phyloP scores from a whole-genome alignment of 257 asterid species.

The Plectranthus barbatus region DNA sequence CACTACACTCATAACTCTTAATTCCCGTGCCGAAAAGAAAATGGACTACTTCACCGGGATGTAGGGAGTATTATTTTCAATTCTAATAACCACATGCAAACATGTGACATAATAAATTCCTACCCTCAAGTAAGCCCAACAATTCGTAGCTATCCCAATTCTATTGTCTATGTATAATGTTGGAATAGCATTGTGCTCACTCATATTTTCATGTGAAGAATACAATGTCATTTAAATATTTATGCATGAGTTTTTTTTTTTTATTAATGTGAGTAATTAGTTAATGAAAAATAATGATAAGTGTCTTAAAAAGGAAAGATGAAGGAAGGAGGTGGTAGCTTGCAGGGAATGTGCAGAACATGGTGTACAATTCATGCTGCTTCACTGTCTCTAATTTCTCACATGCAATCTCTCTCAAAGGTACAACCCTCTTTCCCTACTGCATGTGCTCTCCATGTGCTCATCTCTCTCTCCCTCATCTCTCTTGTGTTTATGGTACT shows the following conservation, averaged over 20 bases:
- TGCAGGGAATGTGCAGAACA: slow-evolving; percentile 99
- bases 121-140: slow-evolving; percentile 7
- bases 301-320: not conserved
- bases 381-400: slow-evolving; percentile 65
- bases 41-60: too few species aligned
- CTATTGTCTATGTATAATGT: too few species aligned
- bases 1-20: too few species aligned
- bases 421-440: slow-evolving; percentile 20
- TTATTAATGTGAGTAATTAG: not conserved
- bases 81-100: slow-evolving; percentile 32
- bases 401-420: slow-evolving; percentile 40
- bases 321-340: slow-evolving; percentile 28
- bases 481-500: not conserved
- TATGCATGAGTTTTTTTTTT: too few species aligned
- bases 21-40: too few species aligned
- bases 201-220: too few species aligned
- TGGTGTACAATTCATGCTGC: slow-evolving; percentile 78
- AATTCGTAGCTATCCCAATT: not conserved
- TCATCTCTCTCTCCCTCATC: not conserved
- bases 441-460: slow-evolving; percentile 83
- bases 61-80: too few species aligned
- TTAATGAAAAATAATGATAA: not conserved
- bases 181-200: too few species aligned
- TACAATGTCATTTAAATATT: too few species aligned
- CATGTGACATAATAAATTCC: slow-evolving; percentile 38